Evolutionary conservation across 441 rosid genomes (phyloP).

Genomic region (Gossypium lobatum): DNA sequence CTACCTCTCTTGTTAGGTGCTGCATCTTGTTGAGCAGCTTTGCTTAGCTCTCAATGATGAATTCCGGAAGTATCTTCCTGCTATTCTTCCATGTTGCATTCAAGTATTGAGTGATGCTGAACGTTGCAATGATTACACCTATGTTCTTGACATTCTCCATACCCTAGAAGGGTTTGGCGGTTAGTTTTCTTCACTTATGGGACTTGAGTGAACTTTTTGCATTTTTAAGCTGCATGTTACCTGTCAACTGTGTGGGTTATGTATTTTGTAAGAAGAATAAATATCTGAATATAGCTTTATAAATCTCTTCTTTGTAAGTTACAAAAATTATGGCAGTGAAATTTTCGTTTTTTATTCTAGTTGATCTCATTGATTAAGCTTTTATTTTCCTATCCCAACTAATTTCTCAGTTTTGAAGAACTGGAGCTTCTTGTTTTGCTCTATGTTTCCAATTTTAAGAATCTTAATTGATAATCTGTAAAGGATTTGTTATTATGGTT

Average conservation of each 20-base stretch:
- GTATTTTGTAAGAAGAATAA: slow-evolving; percentile 6
- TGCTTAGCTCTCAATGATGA: slow-evolving; percentile 99
- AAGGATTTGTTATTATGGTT: neutral
- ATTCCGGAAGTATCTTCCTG: slow-evolving; percentile 92
- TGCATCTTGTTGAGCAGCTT: slow-evolving; percentile 98
- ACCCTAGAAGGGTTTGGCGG: slow-evolving; percentile 98
- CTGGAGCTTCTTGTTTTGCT: neutral
- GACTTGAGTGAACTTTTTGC: neutral
- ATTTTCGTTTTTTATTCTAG: neutral
- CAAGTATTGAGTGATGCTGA: slow-evolving; percentile 98
- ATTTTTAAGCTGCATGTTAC: neutral
- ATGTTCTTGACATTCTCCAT: slow-evolving; percentile 92
- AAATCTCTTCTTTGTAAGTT: neutral
- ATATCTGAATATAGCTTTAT: slow-evolving; percentile 6
- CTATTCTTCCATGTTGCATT: slow-evolving; percentile 93
- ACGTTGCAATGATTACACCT: slow-evolving; percentile 78
- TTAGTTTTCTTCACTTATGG: slow-evolving; percentile 43
- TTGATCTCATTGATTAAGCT: neutral
- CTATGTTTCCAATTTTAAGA: neutral
- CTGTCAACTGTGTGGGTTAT: neutral
- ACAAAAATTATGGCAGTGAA: neutral
- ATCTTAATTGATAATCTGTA: neutral
- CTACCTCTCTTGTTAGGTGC: slow-evolving; percentile 47
- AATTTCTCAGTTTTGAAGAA: neutral
- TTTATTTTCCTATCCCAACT: neutral